A percentile compares a stretch with the other conserved stretches of the same genome.
These are phyloP conservation scores for Alternaria rosae DNA, from an alignment of 2,329 filamentous ascomycete species.

Conservation along the genomic window DNA sequence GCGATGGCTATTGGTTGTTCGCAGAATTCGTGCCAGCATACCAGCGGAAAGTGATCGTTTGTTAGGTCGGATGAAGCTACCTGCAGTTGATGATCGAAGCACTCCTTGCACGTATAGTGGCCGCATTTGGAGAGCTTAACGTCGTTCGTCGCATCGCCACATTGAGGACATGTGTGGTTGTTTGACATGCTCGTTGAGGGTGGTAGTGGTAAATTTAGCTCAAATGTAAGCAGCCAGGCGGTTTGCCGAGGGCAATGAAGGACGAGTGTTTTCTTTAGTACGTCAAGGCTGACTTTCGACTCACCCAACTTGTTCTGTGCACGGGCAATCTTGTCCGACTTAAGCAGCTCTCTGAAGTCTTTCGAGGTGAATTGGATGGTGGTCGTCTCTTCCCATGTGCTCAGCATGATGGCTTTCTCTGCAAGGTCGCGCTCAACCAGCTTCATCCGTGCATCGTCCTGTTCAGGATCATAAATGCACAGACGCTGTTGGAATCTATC, in stretches of 20 bases:
- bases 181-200: neutral
- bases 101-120: conserved; percentile 25
- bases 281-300: conserved; percentile 10
- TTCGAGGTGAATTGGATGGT: neutral
- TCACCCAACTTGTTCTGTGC: conserved; percentile 1
- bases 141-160: conserved; percentile 3
- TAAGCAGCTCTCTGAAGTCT: conserved; percentile 2
- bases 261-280: conserved; percentile 5
- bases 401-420: neutral
- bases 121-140: conserved; percentile 13
- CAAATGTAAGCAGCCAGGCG: conserved; percentile 3
- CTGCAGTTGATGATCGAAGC: conserved; percentile 19
- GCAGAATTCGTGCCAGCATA: conserved; percentile 15
- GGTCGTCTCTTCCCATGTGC: neutral
- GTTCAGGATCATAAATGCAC: conserved; percentile 9
- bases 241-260: conserved; percentile 2
- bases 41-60: conserved; percentile 9
- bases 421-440: conserved; percentile 1
- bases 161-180: neutral
- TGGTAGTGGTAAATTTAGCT: conserved; percentile 1
- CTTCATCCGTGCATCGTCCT: neutral
- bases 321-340: neutral
- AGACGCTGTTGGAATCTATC: conserved; percentile 11
- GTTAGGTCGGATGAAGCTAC: conserved; percentile 14
- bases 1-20: conserved; percentile 4